Base-by-base conservation (phyloP, 2,329 filamentous ascomycete species). In the Keithomyces neogunnii region DNA sequence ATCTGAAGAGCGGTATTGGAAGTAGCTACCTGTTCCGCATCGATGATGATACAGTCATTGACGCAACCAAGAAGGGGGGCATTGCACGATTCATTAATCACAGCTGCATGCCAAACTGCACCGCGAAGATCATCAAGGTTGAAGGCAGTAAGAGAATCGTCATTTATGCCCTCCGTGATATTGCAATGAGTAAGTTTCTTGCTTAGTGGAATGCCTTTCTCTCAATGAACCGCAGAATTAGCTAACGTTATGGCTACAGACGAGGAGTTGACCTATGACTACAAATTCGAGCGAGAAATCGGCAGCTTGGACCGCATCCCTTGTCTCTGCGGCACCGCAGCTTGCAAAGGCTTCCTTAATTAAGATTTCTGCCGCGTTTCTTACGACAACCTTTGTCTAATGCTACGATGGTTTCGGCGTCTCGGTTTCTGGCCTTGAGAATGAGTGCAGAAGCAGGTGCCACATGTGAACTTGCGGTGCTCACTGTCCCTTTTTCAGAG, bases 31-130 rank as follows among this genome's bases (percentile, higher is more conserved):
- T 99, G 35, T 99, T 99, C 79, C 86, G 93, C 49, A 99, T 99
- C 63, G 92, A 97, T 63, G 93, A 99, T 65, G 92, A 93, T 62
- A 96, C 91, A 1, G 92, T 99, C 59, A 89, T 99, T 55, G 93
- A 99, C 71, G 93, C 93, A 45, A 99, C 93, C 29, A 99, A 99
- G 75, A 93, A 95, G 74, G 93, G 93, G 55, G 93, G 93, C 52
- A 99, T 99, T 69, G 93, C 93, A 33, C 82, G 93, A 43, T 99
- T 99, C 71, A 99, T 99, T 78, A 99, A 99, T 66, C 89, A 99
- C 70, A 95, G 89, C 67, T 99, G 93, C 70, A 93, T 90, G 72
- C 93, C 93, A 5, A 99, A 97, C 66, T 99, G 93, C 72, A 99
- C 93, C 39, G 93, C 93, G 56, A 99, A 97, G 75, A 99, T 99